Evolutionary conservation across 345 rosid species (phyloP), one percentile per base, ranked within the genome.

Genomic region (Euphorbia lathyris): DNA sequence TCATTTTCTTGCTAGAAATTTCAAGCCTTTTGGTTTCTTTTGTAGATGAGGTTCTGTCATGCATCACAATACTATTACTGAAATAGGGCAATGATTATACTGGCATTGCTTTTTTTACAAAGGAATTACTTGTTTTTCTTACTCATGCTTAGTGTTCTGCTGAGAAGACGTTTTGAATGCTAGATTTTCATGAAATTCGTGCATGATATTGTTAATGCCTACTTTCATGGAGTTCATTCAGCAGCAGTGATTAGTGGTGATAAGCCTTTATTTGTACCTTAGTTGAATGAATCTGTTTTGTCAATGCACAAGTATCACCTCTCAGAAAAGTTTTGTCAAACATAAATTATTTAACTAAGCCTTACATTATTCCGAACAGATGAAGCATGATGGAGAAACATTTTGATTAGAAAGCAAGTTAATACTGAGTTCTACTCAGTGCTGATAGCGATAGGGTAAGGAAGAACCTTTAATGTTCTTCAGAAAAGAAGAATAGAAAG

Each of bases 301-400:
- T 58, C n/a, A 38, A 58, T 58, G 62, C 62, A 27, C 56, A 58
- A 26, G 17, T 11, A 29, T 58, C n/a, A n/a, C n/a, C n/a, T n/a
- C 29, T 58, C 36, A 34, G 38, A 25, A 22, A 43, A 63, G 47
- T 25, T 20, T 63, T 63, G 52, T 29, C 8, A 30, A 23, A 60
- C 30, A 43, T 32, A 19, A 30, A 19, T 11, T 51, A 47, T 60
- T 20, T 60, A 32, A 30, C 47, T 63, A 26, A 43, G 25, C 32
- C 19, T 62, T 62, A 20, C n/a, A 19, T 20, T 36, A 36, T 36
- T 7, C 32, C 34, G 47, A 19, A 19, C 66, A 62, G 51, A 62
- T 62, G 53, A 60, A 40, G 20, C 67, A 63, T 63, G 52, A 63
- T 65, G 27, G 47, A 25, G 7, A 56, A 43, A 26, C 26, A 62